Percentiles rank a stretch among this genome's conserved stretches.
Conservation (phyloP, 1,284 basidiomycete genomes). For the Pyrrhoderma lamaoense region DNA sequence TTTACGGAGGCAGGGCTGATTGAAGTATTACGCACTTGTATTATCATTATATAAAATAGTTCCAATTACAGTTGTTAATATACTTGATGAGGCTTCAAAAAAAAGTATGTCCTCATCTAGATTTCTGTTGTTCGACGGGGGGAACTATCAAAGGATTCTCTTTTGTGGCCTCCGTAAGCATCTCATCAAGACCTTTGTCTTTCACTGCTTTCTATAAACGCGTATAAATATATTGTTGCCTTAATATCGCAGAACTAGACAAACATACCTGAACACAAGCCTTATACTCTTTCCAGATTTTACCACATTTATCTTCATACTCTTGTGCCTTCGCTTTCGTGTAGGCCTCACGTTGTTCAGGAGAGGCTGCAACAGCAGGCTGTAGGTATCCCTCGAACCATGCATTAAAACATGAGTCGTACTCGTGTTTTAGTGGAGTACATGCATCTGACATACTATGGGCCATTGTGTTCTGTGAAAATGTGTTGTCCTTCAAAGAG, state of each 20-base stretch:
- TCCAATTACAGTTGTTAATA: not conserved
- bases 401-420: constrained; percentile 91
- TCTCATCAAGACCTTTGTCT: constrained; percentile 65
- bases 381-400: constrained; percentile 96
- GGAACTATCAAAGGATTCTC: constrained; percentile 72
- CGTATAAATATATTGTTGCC: no score
- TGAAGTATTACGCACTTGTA: not conserved
- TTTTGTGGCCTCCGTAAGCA: constrained; percentile 73
- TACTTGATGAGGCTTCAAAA: not conserved
- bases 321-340: constrained; percentile 61
- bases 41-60: not conserved
- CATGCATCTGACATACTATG: constrained; percentile 73
- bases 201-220: constrained; percentile 77
- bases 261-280: constrained; percentile 64
- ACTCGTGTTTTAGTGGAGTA: constrained; percentile 83
- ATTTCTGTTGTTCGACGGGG: constrained; percentile 17
- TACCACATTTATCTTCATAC: constrained; percentile 78
- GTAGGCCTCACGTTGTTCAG: constrained; percentile 40
- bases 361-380: constrained; percentile 48
- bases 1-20: not conserved
- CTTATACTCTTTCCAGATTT: constrained; percentile 73
- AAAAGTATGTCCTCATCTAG: not conserved
- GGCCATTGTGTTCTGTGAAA: constrained; percentile 40
- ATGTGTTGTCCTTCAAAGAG: not conserved
- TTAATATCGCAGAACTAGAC: no score